Evolutionary conservation across 1,139 yeast species (phyloP).

Genomic region (Candida tunisiensis): DNA sequence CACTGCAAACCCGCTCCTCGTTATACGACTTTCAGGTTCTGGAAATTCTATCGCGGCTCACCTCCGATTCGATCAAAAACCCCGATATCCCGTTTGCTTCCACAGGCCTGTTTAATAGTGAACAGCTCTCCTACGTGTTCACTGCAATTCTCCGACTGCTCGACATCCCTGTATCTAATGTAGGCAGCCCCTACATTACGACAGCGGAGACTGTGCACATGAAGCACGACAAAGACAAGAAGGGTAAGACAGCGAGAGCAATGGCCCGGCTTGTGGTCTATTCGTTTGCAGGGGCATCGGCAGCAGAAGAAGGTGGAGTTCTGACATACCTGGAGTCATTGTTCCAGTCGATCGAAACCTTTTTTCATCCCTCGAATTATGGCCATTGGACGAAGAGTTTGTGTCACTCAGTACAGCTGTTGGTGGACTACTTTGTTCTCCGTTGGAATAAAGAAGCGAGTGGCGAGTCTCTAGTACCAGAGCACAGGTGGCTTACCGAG

Average conservation of each 20-base stretch:
- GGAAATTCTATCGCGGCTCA: slow-evolving; percentile 46
- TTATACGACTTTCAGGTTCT: slow-evolving; percentile 53
- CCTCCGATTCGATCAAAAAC: slow-evolving; percentile 27
- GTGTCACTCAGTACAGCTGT: slow-evolving; percentile 36
- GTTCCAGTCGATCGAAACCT: slow-evolving; percentile 61
- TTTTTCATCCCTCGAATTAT: slow-evolving; percentile 78
- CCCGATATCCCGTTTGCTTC: slow-evolving; percentile 18
- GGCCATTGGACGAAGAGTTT: slow-evolving; percentile 75
- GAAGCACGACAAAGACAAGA: slow-evolving; percentile 10
- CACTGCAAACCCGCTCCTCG: slow-evolving; percentile 36
- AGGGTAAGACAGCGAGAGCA: slow-evolving; percentile 13
- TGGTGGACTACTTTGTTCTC: slow-evolving; percentile 16
- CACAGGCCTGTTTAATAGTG: slow-evolving; percentile 46
- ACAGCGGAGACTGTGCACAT: slow-evolving; percentile 10
- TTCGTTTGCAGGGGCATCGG: slow-evolving; percentile 34
- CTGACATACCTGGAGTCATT: slow-evolving; percentile 37
- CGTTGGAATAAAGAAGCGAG: slow-evolving; percentile 20
- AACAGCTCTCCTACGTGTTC: slow-evolving; percentile 43
- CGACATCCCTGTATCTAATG: slow-evolving; percentile 22
- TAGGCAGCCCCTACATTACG: slow-evolving; percentile 18
- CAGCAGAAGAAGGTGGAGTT: slow-evolving; percentile 27
- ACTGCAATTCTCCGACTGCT: slow-evolving; percentile 24
- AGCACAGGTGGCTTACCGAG: slow-evolving; percentile 28
- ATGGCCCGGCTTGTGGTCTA: slow-evolving; percentile 46
- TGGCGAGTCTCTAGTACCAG: slow-evolving; percentile 21